Conservation (phyloP, 345 rosid genomes). For the Populus ilicifolia region DNA sequence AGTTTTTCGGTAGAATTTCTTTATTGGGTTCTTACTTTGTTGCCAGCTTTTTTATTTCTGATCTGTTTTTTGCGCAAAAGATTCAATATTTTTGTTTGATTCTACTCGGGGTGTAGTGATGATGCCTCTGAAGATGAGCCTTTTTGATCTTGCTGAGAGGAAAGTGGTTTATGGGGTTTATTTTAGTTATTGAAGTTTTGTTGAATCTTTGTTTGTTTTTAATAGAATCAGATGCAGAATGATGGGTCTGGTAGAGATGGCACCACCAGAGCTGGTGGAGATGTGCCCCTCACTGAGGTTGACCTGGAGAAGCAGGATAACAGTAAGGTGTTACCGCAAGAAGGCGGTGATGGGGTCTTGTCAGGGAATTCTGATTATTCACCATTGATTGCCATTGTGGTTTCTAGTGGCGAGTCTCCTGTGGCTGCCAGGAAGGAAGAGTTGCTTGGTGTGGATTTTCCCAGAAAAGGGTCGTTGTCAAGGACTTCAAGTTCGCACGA, state of each 20-base stretch:
- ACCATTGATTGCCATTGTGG: slow-evolving; percentile 38
- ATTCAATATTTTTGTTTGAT: not conserved
- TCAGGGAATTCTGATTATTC: slow-evolving; percentile 18
- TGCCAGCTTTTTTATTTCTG: not conserved
- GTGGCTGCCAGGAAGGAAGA: slow-evolving; percentile 27
- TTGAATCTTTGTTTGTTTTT: not conserved
- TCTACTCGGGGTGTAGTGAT: not conserved
- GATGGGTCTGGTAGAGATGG: slow-evolving; percentile 24
- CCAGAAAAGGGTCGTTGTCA: slow-evolving; percentile 50
- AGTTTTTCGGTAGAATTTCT: not conserved
- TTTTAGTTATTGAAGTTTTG: not conserved
- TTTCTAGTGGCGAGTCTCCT: slow-evolving; percentile 42
- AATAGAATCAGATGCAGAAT: slow-evolving; percentile 41
- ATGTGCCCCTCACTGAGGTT: slow-evolving; percentile 9
- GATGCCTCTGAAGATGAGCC: not conserved
- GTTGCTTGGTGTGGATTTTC: slow-evolving; percentile 23
- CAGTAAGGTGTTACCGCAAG: not conserved
- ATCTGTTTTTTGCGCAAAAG: not conserved
- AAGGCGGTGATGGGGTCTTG: slow-evolving; percentile 12
- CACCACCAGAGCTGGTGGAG: slow-evolving; percentile 15
- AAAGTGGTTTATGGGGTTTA: not conserved
- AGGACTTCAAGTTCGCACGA: slow-evolving; percentile 58
- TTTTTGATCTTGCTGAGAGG: not conserved
- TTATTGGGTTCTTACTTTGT: not conserved
- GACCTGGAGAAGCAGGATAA: slow-evolving; percentile 56